A percentile compares a stretch with the other conserved stretches of the same genome.
Evolutionary conservation across 257 asterid species (phyloP).

Genomic region (Dorcoceras hygrometricum): DNA sequence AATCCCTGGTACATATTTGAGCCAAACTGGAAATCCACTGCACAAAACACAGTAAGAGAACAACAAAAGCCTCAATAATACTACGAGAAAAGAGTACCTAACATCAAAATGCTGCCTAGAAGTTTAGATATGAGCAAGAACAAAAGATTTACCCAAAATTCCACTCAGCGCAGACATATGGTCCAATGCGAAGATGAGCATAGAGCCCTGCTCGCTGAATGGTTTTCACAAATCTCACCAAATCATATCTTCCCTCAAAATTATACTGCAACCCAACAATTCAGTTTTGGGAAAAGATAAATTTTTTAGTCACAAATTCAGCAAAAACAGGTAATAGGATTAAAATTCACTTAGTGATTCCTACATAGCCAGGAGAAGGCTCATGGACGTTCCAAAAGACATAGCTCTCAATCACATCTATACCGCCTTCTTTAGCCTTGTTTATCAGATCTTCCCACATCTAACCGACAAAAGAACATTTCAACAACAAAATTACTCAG

Average conservation of each 20-base stretch:
- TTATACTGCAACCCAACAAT: constrained; percentile 57
- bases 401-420: constrained; percentile 82
- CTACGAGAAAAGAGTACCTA: neutral
- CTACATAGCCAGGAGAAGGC: constrained; percentile 75
- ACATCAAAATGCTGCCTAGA: constrained; percentile 8
- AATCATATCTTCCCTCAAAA: constrained; percentile 81
- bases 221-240: constrained; percentile 78
- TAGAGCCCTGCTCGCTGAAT: constrained; percentile 79
- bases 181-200: constrained; percentile 75
- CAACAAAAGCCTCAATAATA: neutral
- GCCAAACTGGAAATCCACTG: constrained; percentile 97
- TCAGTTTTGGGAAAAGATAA: constrained; percentile 10
- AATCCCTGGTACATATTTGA: constrained; percentile 80
- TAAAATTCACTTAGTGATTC: constrained; percentile 6
- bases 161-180: no score
- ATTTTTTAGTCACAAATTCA: constrained; percentile 14
- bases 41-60: constrained; percentile 10
- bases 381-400: constrained; percentile 94
- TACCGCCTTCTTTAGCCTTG: constrained; percentile 89
- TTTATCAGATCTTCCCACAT: constrained; percentile 88
- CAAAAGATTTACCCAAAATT: constrained; percentile 65
- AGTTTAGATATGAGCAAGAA: constrained; percentile 28
- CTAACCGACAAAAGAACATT: constrained; percentile 35
- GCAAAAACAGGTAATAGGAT: constrained; percentile 15
- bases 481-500: neutral